Evolutionary conservation across 306 rosid genomes (phyloP).

Genomic region (Casuarina equisetifolia): DNA sequence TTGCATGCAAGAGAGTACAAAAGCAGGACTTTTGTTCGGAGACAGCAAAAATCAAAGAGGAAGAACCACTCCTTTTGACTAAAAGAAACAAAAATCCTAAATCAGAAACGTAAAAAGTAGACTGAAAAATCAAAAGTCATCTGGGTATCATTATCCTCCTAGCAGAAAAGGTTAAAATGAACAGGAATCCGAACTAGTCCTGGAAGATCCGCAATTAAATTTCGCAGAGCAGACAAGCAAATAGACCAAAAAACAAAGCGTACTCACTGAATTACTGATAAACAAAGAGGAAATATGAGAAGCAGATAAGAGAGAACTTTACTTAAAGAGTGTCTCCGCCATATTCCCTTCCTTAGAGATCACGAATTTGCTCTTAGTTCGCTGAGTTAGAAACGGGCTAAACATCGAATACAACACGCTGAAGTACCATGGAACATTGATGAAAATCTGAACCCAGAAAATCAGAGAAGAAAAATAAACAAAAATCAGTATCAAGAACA

Average conservation of each 20-base stretch:
- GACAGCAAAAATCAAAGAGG: neutral
- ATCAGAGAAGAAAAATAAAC: neutral
- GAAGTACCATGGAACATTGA: slow-evolving; percentile 99
- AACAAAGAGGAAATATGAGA: neutral
- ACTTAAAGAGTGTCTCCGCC: slow-evolving; percentile 93
- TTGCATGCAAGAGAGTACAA: neutral
- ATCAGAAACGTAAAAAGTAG: slow-evolving; percentile 15
- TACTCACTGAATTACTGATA: neutral
- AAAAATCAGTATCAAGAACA: neutral
- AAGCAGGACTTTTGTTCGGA: neutral
- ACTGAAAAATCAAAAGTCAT: neutral
- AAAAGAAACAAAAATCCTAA: slow-evolving; percentile 3
- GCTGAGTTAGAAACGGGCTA: slow-evolving; percentile 89
- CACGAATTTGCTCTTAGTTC: slow-evolving; percentile 96
- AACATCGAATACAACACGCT: slow-evolving; percentile 86
- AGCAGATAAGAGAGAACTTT: slow-evolving; percentile 5
- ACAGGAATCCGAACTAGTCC: neutral
- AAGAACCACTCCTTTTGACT: neutral
- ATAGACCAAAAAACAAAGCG: neutral
- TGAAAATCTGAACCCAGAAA: slow-evolving; percentile 60
- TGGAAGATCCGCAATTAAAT: slow-evolving; percentile 22
- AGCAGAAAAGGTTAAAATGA: slow-evolving; percentile 9
- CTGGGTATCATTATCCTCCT: neutral
- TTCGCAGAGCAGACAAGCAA: neutral
- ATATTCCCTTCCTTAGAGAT: slow-evolving; percentile 93